phyloP scores from a whole-genome alignment of 2,329 filamentous ascomycete genomes.

The Aureobasidium namibiae region DNA sequence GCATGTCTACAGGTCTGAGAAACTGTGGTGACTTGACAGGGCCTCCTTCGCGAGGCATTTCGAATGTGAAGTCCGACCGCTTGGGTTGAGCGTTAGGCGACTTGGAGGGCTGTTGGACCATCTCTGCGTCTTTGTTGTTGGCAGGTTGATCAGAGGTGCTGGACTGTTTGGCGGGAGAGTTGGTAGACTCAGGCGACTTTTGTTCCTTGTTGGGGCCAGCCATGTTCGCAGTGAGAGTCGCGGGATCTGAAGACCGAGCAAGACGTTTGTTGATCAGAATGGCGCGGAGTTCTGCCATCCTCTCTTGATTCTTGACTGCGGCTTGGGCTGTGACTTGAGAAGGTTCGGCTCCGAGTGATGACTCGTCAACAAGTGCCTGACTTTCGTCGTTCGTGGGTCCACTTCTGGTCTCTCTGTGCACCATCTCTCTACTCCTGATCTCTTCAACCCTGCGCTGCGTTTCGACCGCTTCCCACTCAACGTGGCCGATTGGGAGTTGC shows the following conservation, averaged over 20 bases:
- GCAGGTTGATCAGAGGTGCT: background rate
- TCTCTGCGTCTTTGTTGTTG: background rate
- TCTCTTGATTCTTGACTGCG: background rate
- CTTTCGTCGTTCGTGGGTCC: background rate
- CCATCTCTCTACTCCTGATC: background rate
- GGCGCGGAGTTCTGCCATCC: background rate
- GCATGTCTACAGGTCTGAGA: background rate
- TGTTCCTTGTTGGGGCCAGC: background rate
- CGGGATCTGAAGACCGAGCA: background rate
- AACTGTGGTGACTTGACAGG: background rate
- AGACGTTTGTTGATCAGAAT: background rate
- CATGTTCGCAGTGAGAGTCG: background rate
- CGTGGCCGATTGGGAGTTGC: background rate
- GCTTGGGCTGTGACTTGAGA: background rate
- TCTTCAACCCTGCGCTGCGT: background rate
- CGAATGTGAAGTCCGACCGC: background rate
- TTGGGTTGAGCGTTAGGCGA: background rate
- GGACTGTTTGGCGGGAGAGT: background rate
- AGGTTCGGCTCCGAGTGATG: background rate
- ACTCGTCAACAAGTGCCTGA: background rate
- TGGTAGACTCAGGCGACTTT: background rate
- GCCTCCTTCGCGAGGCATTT: background rate
- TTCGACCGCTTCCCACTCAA: background rate
- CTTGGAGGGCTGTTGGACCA: background rate
- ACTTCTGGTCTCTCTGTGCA: background rate